phyloP scores from a whole-genome alignment of 768 basidiomycete species.

The Auricularia sp. region DNA sequence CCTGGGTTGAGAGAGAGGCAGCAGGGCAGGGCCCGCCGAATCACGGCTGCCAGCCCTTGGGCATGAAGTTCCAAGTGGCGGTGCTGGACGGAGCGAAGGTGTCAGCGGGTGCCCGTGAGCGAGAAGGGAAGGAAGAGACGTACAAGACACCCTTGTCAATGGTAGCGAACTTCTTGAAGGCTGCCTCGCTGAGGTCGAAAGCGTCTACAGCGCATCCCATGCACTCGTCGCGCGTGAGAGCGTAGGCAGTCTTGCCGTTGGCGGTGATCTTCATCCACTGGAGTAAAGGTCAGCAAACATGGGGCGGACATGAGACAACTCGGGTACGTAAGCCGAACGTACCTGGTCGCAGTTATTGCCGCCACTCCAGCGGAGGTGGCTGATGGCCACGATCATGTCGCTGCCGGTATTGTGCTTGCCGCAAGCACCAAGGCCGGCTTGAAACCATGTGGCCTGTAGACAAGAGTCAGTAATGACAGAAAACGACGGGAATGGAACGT shows the following conservation, averaged over 20 bases:
- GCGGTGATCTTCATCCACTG: constrained; percentile 50
- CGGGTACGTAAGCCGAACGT: constrained; percentile 5
- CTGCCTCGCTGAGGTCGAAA: constrained; percentile 25
- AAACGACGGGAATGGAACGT: constrained; percentile 16
- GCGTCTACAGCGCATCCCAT: constrained; percentile 38
- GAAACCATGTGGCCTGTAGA: constrained; percentile 57
- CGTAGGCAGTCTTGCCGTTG: constrained; percentile 41
- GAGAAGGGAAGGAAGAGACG: background rate
- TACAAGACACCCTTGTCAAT: background rate
- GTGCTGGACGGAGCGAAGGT: background rate
- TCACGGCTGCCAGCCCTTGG: constrained; percentile 33
- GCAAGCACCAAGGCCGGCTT: constrained; percentile 46
- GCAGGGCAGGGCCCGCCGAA: background rate
- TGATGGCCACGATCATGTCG: constrained; percentile 54
- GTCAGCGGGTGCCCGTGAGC: background rate
- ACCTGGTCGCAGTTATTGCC: constrained; percentile 56
- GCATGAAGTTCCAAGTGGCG: constrained; percentile 47
- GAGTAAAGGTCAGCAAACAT: background rate
- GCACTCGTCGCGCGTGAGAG: constrained; percentile 49
- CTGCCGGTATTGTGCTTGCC: constrained; percentile 38
- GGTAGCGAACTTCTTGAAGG: background rate
- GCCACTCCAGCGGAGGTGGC: constrained; percentile 38
- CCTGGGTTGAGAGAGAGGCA: background rate
- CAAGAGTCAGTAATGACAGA: background rate
- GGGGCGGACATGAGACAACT: background rate